Evolutionary conservation across 106 monocot genomes (phyloP), one percentile per base, ranked within the genome.

Genomic region (Amphibolis antarctica): DNA sequence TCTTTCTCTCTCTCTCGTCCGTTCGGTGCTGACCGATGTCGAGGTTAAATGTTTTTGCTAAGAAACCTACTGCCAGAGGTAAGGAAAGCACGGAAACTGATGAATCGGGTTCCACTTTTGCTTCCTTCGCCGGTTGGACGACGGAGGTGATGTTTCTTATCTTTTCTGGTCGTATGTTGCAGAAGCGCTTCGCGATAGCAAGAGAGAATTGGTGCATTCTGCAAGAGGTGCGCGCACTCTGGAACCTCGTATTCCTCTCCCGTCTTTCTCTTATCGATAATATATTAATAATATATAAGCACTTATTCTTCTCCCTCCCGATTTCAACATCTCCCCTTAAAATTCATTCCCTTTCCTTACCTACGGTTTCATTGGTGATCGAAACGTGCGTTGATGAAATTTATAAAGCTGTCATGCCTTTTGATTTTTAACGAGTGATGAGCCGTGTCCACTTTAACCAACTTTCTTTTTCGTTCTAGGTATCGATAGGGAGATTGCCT

Each of bases 401-500:
- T 12, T 49, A 49, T 55, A 23, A 10, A 49, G 19, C 10, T 55
- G 20, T 55, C 19, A 18, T 23, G 3, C 23, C 17, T 21, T 61
- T 42, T 19, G 14, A 6, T 44, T 19, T 11, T 21, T 43, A 44
- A 28, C 15, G 29, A 9, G 12, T 31, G 1, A 20, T 14, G 1
- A 15, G 30, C 0, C 17, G 13, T 5, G 24, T 1, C 19, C 6
- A 18, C 12, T 59, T 59, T 59, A 28, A 28, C 19, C 18, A 29
- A 26, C n/a, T 21, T 46, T 45, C 25, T 46, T 26, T 63, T 13
- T 45, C 26, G 11, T 62, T 62, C 23, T 45, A 63, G 63, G 63
- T 63, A 63, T 63, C 24, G 63, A 63, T 3, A 63, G 21, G 63
- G 63, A 63, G 21, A 63, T 63, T 47, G 63, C 25, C 13, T 9